Percentiles rank a stretch among this genome's conserved stretches.
phyloP scores from a whole-genome alignment of 768 basidiomycete genomes.

The Clathrus columnatus region DNA sequence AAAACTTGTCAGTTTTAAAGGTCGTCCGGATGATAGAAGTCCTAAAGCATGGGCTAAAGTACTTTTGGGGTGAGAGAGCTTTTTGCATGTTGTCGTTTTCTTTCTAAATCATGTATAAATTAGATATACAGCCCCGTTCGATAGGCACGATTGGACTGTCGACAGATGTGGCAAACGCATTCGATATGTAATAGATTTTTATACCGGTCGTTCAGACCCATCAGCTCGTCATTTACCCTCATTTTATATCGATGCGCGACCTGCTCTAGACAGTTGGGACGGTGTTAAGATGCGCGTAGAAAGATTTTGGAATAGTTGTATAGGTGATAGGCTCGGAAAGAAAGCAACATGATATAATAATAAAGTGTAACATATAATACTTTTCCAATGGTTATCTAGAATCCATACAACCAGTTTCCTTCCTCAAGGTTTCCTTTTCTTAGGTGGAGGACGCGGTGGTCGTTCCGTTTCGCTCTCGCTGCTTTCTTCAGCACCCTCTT shows the following conservation, averaged over 20 bases:
- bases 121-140: conserved; percentile 82
- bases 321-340: conserved; percentile 17
- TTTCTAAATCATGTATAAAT: conserved; percentile 13
- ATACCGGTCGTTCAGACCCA: conserved; percentile 58
- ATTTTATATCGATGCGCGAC: conserved; percentile 91
- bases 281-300: conserved; percentile 76
- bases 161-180: conserved; percentile 85
- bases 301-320: conserved; percentile 40
- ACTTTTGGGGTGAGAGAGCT: conserved; percentile 81
- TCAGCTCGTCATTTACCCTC: conserved; percentile 49
- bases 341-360: neutral
- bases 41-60: conserved; percentile 77
- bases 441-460: conserved; percentile 17
- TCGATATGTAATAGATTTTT: conserved; percentile 98
- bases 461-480: conserved; percentile 17
- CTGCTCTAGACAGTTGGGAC: conserved; percentile 91
- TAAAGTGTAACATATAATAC: neutral
- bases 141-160: conserved; percentile 94
- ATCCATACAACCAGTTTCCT: conserved; percentile 51
- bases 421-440: conserved; percentile 46
- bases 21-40: conserved; percentile 70
- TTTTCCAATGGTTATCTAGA: conserved; percentile 19
- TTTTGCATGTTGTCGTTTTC: neutral
- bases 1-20: conserved; percentile 85
- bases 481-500: conserved; percentile 21